Evolutionary conservation across 805 yeast genomes (phyloP).

Genomic region (Kazachstania taianensis): DNA sequence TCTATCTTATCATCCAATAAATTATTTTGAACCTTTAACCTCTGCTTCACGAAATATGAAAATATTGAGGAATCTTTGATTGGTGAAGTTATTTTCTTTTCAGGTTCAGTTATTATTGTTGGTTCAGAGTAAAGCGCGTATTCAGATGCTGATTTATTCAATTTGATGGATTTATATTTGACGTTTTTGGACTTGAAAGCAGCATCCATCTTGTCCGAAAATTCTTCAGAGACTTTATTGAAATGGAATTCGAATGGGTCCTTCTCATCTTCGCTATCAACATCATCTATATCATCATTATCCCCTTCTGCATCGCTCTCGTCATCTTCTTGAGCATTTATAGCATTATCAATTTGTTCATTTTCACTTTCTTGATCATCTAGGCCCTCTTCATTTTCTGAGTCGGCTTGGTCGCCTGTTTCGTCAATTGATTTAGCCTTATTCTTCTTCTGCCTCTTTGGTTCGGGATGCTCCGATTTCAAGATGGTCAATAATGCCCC

Average conservation of each 20-base stretch:
- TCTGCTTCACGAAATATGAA: constrained; percentile 39
- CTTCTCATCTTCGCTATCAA: constrained; percentile 31
- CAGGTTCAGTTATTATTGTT: constrained; percentile 10
- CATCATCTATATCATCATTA: constrained; percentile 21
- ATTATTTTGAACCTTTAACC: constrained; percentile 26
- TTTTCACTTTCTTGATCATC: constrained; percentile 21
- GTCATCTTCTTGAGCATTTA: too few relatives aligned
- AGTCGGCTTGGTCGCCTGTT: constrained; percentile 10
- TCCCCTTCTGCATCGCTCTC: constrained; percentile 22
- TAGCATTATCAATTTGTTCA: constrained; percentile 24
- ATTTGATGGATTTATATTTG: constrained; percentile 18
- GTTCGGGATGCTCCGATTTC: constrained; percentile 35
- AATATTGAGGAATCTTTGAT: constrained; percentile 16
- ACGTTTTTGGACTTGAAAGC: constrained; percentile 26
- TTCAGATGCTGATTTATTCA: constrained; percentile 12
- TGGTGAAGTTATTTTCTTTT: constrained; percentile 14
- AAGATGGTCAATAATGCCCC: constrained; percentile 57
- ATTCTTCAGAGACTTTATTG: constrained; percentile 34
- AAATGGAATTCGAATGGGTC: constrained; percentile 81
- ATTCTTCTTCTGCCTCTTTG: constrained; percentile 11
- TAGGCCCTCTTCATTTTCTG: constrained; percentile 8
- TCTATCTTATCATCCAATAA: constrained; percentile 15
- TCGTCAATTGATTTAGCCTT: constrained; percentile 1
- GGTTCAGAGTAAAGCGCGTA: constrained; percentile 21
- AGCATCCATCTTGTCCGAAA: constrained; percentile 31